Base-by-base conservation (phyloP, 1,284 basidiomycete genomes). In the Rhizoctonia solani region DNA sequence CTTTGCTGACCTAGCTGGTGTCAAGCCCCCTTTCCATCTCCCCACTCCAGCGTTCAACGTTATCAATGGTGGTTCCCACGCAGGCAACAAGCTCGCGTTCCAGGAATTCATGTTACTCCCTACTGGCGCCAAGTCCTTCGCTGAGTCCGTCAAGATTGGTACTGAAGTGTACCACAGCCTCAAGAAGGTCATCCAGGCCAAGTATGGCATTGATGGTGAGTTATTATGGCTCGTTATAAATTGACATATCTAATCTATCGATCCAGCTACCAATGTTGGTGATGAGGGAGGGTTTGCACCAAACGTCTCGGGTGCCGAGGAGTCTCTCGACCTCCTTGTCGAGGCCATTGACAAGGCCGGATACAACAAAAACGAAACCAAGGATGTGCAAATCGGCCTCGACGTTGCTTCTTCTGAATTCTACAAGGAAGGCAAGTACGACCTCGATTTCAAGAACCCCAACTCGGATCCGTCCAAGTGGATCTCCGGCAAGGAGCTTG, bases 341-440 rank as follows among this genome's bases (percentile, higher is more conserved):
- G 94, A 96, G 79, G 95, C 96, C 73, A 99, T 99, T 83, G 88
- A 92, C 80, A 93, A 94, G 82, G 95, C 96, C 49, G 97, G 97
- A 50, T 99, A 98, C 81, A 91, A 96, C 32, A 34, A 34, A 11
- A 34, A 34, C 32, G 32, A 78, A 96, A 95, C 77, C 95, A 97
- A 83, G 32, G 32, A 34, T 34, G 89, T 99, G 81, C 93, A 98
- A 82, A 99, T 99, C 78, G 96, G 92, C 72, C 92, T 99, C 74
- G 97, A 99, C 75, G 97, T 99, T 71, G 96, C 97, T 70, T 98
- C 95, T 21, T 99, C 96, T 78, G 97, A 99, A 81, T 99, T 99
- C 86, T 99, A 94, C 91, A 99, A 98, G 88, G 95, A 98, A 23
- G 96, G 95, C 77, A 98, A 98, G 85, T 99, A 99, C 82, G 96